phyloP scores from a whole-genome alignment of 768 basidiomycete genomes.

The Boletus subparvulus region DNA sequence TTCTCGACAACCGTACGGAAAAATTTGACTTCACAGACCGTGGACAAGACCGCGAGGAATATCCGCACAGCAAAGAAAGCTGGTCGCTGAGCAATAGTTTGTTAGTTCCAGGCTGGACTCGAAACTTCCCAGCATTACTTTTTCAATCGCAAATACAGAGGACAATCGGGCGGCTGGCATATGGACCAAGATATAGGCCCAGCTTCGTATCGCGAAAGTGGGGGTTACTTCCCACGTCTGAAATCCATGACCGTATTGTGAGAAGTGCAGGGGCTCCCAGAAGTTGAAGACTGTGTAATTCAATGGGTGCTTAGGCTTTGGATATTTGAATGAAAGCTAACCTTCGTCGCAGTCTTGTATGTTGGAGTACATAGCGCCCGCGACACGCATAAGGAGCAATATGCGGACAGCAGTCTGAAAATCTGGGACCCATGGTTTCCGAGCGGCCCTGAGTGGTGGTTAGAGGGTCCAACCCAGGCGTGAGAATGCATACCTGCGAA shows the following conservation, averaged over 20 bases:
- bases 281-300: constrained; percentile 87
- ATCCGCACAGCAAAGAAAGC: constrained; percentile 90
- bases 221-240: constrained; percentile 99
- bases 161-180: constrained; percentile 63
- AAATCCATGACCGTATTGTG: constrained; percentile 83
- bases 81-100: constrained; percentile 55
- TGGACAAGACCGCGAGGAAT: constrained; percentile 67
- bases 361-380: constrained; percentile 92
- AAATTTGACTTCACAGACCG: constrained; percentile 76
- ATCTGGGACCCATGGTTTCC: constrained; percentile 82
- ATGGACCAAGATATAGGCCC: constrained; percentile 89
- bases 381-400: constrained; percentile 74
- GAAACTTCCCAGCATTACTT: constrained; percentile 48
- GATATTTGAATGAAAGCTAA: constrained; percentile 27
- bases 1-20: constrained; percentile 79
- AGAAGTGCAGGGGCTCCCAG: constrained; percentile 96
- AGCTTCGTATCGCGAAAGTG: constrained; percentile 86
- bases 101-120: constrained; percentile 11
- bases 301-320: background rate
- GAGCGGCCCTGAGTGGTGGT: constrained; percentile 49
- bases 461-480: constrained; percentile 8
- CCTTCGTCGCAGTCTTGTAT: constrained; percentile 98
- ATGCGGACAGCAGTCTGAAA: constrained; percentile 84
- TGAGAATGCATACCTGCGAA: constrained; percentile 55
- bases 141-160: constrained; percentile 59